These are phyloP conservation scores for Penicillium tannophilum DNA, from an alignment of 495 filamentous ascomycete species.

Conservation along the genomic window DNA sequence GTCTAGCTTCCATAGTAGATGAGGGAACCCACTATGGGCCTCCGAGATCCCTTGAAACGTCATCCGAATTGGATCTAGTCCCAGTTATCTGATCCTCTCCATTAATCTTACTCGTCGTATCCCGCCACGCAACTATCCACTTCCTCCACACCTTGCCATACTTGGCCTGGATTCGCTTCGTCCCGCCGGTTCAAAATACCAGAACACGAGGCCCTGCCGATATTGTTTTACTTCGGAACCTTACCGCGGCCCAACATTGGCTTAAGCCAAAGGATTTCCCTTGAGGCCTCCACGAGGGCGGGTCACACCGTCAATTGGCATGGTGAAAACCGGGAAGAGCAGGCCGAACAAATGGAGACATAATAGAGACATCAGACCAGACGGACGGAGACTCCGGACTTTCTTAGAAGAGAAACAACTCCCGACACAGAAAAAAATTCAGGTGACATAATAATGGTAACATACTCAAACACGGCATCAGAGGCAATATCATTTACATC, in stretches of 20 bases:
- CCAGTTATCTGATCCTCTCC: conserved; percentile 34
- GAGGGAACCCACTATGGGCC: conserved; percentile 17
- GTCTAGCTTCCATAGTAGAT: conserved; percentile 1
- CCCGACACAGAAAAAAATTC: conserved; percentile 1
- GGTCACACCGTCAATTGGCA: not conserved
- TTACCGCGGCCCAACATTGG: not conserved
- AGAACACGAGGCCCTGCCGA: not conserved
- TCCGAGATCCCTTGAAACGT: conserved; percentile 23
- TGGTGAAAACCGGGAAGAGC: not conserved
- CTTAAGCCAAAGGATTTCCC: not conserved
- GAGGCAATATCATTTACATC: conserved; percentile 53
- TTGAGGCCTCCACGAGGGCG: not conserved
- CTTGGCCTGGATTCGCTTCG: conserved; percentile 12
- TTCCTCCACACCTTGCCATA: conserved; percentile 26
- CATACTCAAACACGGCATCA: conserved; percentile 42
- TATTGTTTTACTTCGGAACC: not conserved
- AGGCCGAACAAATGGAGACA: not conserved
- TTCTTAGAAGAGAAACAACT: conserved; percentile 1
- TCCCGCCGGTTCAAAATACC: conserved; percentile 11
- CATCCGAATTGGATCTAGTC: conserved; percentile 26
- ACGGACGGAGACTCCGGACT: not conserved
- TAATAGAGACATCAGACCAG: not conserved
- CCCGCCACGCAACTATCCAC: conserved; percentile 25
- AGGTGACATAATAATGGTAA: conserved; percentile 24
- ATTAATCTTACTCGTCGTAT: conserved; percentile 28